Percentiles rank a stretch among this genome's conserved stretches.
Conservation (phyloP, 345 rosid species). For the Dimocarpus longan region DNA sequence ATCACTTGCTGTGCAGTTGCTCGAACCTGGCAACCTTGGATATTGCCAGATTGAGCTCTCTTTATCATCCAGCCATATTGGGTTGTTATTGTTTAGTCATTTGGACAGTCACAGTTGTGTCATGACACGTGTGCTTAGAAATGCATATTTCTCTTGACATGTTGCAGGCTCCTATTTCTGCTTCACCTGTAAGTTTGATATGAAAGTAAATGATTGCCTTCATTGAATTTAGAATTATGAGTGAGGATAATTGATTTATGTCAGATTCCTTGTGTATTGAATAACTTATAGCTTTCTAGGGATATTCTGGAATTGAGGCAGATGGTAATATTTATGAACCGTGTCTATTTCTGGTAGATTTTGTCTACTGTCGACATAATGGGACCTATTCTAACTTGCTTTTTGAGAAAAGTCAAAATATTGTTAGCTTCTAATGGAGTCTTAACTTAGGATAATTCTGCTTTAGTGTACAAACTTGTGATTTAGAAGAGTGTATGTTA, state of each 20-base stretch:
- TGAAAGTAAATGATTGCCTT: too few relatives aligned
- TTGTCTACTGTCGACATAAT: conserved; percentile 19
- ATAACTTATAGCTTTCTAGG: not conserved
- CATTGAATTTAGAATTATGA: too few relatives aligned
- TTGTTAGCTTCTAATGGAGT: not conserved
- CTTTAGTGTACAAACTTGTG: not conserved
- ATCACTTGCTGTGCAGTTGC: too few relatives aligned
- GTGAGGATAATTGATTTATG: conserved; percentile 1
- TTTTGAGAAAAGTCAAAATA: not conserved
- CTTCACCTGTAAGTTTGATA: not conserved
- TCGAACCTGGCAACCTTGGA: not conserved
- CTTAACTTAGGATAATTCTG: too few relatives aligned
- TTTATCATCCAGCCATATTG: too few relatives aligned
- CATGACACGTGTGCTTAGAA: too few relatives aligned
- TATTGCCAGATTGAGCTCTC: not conserved
- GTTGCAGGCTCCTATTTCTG: not conserved
- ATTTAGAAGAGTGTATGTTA: not conserved
- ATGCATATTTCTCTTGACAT: not conserved
- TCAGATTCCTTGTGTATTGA: not conserved
- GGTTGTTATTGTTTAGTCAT: too few relatives aligned
- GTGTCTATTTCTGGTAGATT: not conserved
- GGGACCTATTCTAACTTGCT: not conserved
- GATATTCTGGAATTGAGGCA: conserved; percentile 7
- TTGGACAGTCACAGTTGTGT: too few relatives aligned
- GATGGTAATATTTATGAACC: conserved; percentile 9